These are phyloP conservation scores for Acanthamoeba culbertsoni DNA, from an alignment of 208 protist genomes.

Conservation along the genomic window DNA sequence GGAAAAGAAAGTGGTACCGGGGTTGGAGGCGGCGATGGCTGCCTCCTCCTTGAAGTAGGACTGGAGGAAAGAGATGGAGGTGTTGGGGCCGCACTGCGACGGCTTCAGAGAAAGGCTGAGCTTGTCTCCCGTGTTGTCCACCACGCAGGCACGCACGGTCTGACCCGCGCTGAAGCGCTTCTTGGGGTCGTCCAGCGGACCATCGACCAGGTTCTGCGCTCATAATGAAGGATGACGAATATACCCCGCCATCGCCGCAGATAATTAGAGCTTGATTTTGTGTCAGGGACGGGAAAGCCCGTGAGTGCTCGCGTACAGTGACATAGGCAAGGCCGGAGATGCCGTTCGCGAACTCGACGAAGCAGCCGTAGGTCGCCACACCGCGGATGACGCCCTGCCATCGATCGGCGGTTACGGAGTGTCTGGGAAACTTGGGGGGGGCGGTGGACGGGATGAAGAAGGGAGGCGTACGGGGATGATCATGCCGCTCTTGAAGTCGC, in stretches of 20 bases:
- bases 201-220: slow-evolving; percentile 51
- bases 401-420: no score
- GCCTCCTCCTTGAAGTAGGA: slow-evolving; percentile 56
- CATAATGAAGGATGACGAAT: no score
- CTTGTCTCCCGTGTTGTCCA: slow-evolving; percentile 46
- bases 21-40: neutral
- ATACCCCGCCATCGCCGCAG: no score
- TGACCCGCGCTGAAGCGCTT: slow-evolving; percentile 11
- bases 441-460: neutral
- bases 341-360: slow-evolving; percentile 42
- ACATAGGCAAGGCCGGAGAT: slow-evolving; percentile 48
- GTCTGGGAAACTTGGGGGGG: no score
- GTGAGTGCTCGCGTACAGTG: neutral
- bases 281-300: no score
- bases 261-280: no score
- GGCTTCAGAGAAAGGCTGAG: slow-evolving; percentile 49
- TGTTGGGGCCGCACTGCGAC: slow-evolving; percentile 45
- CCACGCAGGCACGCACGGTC: neutral
- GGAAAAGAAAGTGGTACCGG: neutral
- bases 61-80: slow-evolving; percentile 51
- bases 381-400: slow-evolving; percentile 40
- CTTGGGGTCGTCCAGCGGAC: slow-evolving; percentile 15
- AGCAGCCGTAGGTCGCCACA: slow-evolving; percentile 30
- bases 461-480: neutral
- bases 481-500: slow-evolving; percentile 39